These are phyloP conservation scores for Trichothecium sympodiale DNA, from an alignment of 2,329 filamentous ascomycete genomes.

Conservation along the genomic window DNA sequence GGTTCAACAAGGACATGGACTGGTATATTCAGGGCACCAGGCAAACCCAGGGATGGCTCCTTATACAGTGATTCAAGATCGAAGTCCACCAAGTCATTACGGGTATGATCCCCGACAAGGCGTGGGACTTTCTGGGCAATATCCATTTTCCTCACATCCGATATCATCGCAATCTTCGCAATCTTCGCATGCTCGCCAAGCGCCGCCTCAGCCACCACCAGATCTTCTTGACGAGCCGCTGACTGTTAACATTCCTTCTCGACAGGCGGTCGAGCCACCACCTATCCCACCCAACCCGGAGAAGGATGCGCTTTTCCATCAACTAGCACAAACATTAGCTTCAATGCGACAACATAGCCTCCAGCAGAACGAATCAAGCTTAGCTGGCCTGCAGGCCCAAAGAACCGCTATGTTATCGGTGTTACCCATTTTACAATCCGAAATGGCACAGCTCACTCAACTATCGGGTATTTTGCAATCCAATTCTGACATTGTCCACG, in stretches of 20 bases:
- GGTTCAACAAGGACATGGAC: neutral
- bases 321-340: constrained; percentile 61
- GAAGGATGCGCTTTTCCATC: constrained; percentile 74
- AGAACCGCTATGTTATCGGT: constrained; percentile 64
- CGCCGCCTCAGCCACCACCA: constrained; percentile 20
- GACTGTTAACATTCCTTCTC: constrained; percentile 35
- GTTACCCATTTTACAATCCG: constrained; percentile 58
- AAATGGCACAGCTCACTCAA: constrained; percentile 59
- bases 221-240: constrained; percentile 48
- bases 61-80: no score
- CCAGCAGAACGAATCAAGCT: constrained; percentile 60
- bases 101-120: no score
- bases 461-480: constrained; percentile 60
- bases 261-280: constrained; percentile 52
- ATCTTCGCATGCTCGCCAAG: constrained; percentile 11
- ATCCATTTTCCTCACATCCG: constrained; percentile 3
- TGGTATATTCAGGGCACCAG: neutral
- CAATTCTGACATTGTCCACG: constrained; percentile 70
- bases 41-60: no score
- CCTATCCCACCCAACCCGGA: constrained; percentile 93
- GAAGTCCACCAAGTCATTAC: no score
- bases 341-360: constrained; percentile 58
- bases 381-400: constrained; percentile 69
- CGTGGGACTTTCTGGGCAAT: no score
- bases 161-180: constrained; percentile 1